phyloP scores from a whole-genome alignment of 768 basidiomycete genomes.

The Xerocomellus chrysenteron region DNA sequence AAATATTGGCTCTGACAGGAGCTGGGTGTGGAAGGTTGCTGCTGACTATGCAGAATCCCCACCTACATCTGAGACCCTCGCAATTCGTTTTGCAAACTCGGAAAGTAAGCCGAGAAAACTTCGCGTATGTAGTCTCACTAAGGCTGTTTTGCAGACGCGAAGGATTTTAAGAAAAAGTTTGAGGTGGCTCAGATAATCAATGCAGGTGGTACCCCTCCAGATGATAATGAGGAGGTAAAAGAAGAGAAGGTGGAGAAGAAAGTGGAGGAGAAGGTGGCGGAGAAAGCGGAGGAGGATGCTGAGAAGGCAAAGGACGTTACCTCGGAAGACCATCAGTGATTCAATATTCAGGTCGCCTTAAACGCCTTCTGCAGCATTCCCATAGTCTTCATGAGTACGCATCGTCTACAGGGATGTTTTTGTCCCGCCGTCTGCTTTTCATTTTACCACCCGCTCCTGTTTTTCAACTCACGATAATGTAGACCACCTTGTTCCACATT shows the following conservation, averaged over 20 bases:
- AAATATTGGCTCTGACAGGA: slow-evolving; percentile 97
- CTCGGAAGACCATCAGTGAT: slow-evolving; percentile 18
- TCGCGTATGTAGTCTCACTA: not conserved
- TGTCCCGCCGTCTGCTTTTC: slow-evolving; percentile 3
- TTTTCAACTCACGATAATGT: slow-evolving; percentile 25
- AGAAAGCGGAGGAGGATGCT: slow-evolving; percentile 29
- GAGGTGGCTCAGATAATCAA: slow-evolving; percentile 81
- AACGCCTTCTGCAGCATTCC: slow-evolving; percentile 5
- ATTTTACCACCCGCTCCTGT: slow-evolving; percentile 11
- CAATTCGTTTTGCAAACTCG: slow-evolving; percentile 95
- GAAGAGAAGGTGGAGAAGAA: slow-evolving; percentile 26
- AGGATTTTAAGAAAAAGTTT: slow-evolving; percentile 85
- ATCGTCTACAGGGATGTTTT: slow-evolving; percentile 7
- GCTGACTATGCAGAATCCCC: slow-evolving; percentile 94
- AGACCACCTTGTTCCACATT: slow-evolving; percentile 27
- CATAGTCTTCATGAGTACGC: slow-evolving; percentile 8
- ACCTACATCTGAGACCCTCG: slow-evolving; percentile 91
- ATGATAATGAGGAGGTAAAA: slow-evolving; percentile 23
- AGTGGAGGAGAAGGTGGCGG: slow-evolving; percentile 24
- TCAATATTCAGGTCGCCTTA: not conserved
- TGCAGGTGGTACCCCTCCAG: slow-evolving; percentile 29
- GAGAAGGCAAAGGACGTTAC: slow-evolving; percentile 36
- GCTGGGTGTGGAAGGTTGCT: slow-evolving; percentile 98
- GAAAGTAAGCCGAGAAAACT: slow-evolving; percentile 68
- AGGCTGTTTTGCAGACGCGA: slow-evolving; percentile 58